These are phyloP conservation scores for Taxillus chinensis DNA, from an alignment of 164 flowering plant species.

Conservation along the genomic window DNA sequence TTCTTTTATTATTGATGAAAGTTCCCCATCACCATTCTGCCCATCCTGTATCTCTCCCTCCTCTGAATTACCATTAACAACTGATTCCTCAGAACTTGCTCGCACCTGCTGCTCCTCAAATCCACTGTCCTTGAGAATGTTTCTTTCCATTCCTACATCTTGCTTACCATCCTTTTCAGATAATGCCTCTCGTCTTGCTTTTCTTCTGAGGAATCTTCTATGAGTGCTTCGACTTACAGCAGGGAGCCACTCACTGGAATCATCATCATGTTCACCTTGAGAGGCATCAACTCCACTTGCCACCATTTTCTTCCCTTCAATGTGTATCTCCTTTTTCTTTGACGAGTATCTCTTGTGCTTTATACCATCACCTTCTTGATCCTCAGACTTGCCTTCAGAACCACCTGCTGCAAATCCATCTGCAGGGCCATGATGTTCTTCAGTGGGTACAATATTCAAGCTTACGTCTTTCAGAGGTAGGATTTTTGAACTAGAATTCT, in stretches of 20 bases:
- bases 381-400: conserved; percentile 22
- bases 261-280: conserved; percentile 52
- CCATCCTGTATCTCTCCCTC: conserved; percentile 14
- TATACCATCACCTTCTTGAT: conserved; percentile 23
- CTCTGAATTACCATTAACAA: conserved; percentile 16
- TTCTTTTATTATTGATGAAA: conserved; percentile 34
- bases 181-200: conserved; percentile 49
- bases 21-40: conserved; percentile 20
- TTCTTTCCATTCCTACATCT: conserved; percentile 17
- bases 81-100: conserved; percentile 14
- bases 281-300: conserved; percentile 85
- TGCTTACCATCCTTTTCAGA: conserved; percentile 27
- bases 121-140: conserved; percentile 14
- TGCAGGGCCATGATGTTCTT: conserved; percentile 16
- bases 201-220: conserved; percentile 65
- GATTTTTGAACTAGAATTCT: conserved; percentile 48
- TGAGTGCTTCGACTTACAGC: conserved; percentile 91
- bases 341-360: conserved; percentile 7
- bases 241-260: conserved; percentile 67
- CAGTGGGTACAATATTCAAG: conserved; percentile 32
- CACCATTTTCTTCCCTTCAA: conserved; percentile 81
- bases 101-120: conserved; percentile 9
- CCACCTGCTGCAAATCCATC: conserved; percentile 23
- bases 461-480: conserved; percentile 67
- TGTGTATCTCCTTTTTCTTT: conserved; percentile 48